phyloP scores from a whole-genome alignment of 345 rosid species.

The Eucalyptus sp. region DNA sequence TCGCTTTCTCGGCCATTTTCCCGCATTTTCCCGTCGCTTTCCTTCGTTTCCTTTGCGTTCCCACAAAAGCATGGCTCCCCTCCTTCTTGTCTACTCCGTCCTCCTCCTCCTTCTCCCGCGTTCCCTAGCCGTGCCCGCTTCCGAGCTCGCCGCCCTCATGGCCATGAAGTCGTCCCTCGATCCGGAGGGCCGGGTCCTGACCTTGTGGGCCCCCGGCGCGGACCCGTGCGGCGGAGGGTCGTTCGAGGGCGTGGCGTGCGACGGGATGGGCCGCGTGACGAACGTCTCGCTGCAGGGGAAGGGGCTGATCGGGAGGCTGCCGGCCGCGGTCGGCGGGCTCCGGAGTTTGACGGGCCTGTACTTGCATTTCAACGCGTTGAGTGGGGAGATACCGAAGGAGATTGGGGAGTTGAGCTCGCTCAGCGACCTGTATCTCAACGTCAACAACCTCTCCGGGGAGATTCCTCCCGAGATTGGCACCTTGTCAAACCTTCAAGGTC shows the following conservation, averaged over 20 bases:
- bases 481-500: constrained; percentile 82
- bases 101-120: constrained; percentile 10
- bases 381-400: constrained; percentile 70
- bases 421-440: constrained; percentile 73
- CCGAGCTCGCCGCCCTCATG: constrained; percentile 58
- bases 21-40: background rate
- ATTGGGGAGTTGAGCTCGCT: constrained; percentile 50
- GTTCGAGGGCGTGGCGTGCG: constrained; percentile 85
- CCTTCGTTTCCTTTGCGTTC: background rate
- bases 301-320: constrained; percentile 70
- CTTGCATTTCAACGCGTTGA: constrained; percentile 76
- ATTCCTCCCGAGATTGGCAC: constrained; percentile 69
- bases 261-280: constrained; percentile 49
- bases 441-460: constrained; percentile 67
- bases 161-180: constrained; percentile 74
- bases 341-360: constrained; percentile 79
- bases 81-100: background rate
- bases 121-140: constrained; percentile 22
- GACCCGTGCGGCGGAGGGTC: constrained; percentile 52
- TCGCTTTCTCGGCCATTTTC: background rate
- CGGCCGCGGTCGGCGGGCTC: constrained; percentile 61
- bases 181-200: constrained; percentile 52
- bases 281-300: constrained; percentile 91
- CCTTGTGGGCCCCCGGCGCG: constrained; percentile 46
- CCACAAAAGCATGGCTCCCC: background rate